Evolutionary conservation across 1,284 basidiomycete genomes (phyloP).

Genomic region (Xanthoconium separans): DNA sequence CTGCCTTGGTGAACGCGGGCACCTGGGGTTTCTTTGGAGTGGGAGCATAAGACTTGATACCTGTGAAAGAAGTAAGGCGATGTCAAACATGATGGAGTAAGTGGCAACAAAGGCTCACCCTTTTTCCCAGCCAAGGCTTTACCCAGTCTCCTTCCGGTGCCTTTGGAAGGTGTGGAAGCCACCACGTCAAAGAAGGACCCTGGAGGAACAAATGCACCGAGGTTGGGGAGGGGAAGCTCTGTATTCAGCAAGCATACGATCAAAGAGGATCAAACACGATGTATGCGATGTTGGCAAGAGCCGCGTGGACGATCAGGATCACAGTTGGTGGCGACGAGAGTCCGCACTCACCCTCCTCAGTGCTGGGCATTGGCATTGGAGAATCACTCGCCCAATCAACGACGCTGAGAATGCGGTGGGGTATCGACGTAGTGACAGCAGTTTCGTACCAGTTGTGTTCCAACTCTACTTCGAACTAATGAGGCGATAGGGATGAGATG

Average conservation of each 20-base stretch:
- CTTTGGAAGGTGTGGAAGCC: conserved; percentile 2
- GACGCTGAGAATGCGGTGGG: conserved; percentile 74
- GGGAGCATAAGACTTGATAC: conserved; percentile 4
- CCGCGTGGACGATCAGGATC: conserved; percentile 15
- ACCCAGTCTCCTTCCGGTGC: conserved; percentile 13
- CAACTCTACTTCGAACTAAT: conserved; percentile 82
- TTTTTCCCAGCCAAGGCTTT: conserved; percentile 16
- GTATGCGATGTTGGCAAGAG: background rate
- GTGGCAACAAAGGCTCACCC: conserved; percentile 1
- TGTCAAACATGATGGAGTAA: background rate
- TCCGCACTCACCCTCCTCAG: conserved; percentile 20
- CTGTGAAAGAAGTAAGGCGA: background rate
- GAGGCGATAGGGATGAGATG: background rate
- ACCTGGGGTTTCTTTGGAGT: conserved; percentile 32
- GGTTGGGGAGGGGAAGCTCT: conserved; percentile 23
- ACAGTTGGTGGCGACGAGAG: conserved; percentile 1
- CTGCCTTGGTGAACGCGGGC: conserved; percentile 37
- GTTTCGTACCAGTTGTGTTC: conserved; percentile 84
- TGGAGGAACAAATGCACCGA: conserved; percentile 25
- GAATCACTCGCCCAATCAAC: conserved; percentile 83
- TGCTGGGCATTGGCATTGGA: conserved; percentile 36
- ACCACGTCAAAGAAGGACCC: conserved; percentile 21
- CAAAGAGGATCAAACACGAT: background rate
- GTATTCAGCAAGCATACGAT: conserved; percentile 1
- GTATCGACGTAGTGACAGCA: conserved; percentile 58